Evolutionary conservation across 768 basidiomycete genomes (phyloP).

Genomic region (Leccinum olivaceopallidum): DNA sequence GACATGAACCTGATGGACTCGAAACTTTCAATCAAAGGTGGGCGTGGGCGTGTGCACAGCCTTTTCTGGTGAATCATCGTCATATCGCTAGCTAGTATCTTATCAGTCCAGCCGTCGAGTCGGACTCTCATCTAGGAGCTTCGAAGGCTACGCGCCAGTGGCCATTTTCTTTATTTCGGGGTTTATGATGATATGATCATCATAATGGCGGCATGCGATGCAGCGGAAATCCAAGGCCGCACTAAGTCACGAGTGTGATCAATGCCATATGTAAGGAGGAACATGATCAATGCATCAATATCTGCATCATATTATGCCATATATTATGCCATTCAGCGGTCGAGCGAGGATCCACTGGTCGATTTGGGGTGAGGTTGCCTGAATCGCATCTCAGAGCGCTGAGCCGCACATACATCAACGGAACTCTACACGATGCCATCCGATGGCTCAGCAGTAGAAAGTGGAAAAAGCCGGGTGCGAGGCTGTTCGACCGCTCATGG

Average conservation of each 20-base stretch:
- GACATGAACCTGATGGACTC: too few species aligned
- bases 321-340: too few species aligned
- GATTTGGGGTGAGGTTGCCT: not conserved
- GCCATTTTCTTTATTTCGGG: not conserved
- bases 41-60: not conserved
- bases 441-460: not conserved
- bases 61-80: not conserved
- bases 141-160: not conserved
- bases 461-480: not conserved
- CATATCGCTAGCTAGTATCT: not conserved
- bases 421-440: not conserved
- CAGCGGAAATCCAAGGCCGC: not conserved
- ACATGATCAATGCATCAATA: too few species aligned
- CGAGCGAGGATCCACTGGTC: not conserved
- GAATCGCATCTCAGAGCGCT: not conserved
- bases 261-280: too few species aligned
- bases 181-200: too few species aligned
- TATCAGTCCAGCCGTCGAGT: not conserved
- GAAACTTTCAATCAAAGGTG: too few species aligned
- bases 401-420: not conserved
- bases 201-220: too few species aligned
- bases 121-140: not conserved
- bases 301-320: too few species aligned
- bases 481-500: too few species aligned
- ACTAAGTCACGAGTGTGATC: not conserved